Conservation (phyloP, 495 filamentous ascomycete species). For the Lophium mytilinum region DNA sequence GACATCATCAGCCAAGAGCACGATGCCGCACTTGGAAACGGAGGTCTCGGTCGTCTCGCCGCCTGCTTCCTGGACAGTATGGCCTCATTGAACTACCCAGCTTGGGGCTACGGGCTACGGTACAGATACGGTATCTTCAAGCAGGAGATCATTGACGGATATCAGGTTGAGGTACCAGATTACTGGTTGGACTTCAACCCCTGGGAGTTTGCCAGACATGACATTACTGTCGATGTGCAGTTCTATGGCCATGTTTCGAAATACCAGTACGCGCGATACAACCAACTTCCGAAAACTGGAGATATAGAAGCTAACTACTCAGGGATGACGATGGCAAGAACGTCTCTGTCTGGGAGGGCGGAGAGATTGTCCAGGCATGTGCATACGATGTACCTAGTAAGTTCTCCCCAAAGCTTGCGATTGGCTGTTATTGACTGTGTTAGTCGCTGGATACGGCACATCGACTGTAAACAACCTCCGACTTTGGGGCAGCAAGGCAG, state of each 20-base stretch:
- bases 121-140: slow-evolving; percentile 99
- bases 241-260: slow-evolving; percentile 84
- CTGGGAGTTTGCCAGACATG: slow-evolving; percentile 95
- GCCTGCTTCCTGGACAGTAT: slow-evolving; percentile 96
- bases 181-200: slow-evolving; percentile 99
- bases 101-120: slow-evolving; percentile 92
- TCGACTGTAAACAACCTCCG: slow-evolving; percentile 92
- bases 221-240: slow-evolving; percentile 90
- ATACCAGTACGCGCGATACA: slow-evolving; percentile 38
- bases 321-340: slow-evolving; percentile 70
- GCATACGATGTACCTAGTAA: slow-evolving; percentile 83
- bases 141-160: slow-evolving; percentile 95
- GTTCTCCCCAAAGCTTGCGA: neutral
- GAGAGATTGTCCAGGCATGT: slow-evolving; percentile 85
- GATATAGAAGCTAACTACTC: slow-evolving; percentile 5
- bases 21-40: slow-evolving; percentile 93
- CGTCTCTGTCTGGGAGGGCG: slow-evolving; percentile 71
- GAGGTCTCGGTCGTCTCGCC: slow-evolving; percentile 86
- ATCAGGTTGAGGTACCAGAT: slow-evolving; percentile 94
- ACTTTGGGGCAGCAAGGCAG: slow-evolving; percentile 94
- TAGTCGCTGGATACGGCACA: slow-evolving; percentile 77
- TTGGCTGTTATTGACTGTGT: slow-evolving; percentile 3
- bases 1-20: slow-evolving; percentile 93
- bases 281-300: neutral
- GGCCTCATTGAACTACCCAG: slow-evolving; percentile 87